phyloP scores from a whole-genome alignment of 2,329 filamentous ascomycete species.

The Albophoma yamanashiensis region DNA sequence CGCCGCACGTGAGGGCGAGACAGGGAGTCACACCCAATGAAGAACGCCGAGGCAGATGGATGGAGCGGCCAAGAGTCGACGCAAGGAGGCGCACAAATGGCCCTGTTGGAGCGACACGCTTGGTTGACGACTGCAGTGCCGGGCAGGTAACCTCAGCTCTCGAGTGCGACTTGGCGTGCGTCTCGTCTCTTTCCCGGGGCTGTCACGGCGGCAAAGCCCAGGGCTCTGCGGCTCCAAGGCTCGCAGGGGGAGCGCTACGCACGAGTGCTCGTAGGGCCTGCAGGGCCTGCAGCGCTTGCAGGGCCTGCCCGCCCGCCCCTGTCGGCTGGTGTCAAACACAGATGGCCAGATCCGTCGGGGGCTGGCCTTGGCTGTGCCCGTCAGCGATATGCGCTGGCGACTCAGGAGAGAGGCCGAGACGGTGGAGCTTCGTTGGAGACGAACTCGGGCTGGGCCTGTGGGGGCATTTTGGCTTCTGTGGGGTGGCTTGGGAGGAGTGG shows the following conservation, averaged over 20 bases:
- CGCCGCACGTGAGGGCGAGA: neutral
- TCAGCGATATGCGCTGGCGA: conserved; percentile 1
- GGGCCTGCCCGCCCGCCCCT: neutral
- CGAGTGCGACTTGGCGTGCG: neutral
- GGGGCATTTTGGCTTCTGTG: neutral
- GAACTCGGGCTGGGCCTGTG: neutral
- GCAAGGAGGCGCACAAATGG: neutral
- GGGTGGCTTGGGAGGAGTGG: neutral
- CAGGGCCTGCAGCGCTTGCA: neutral
- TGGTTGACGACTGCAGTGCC: neutral
- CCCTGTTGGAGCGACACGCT: neutral
- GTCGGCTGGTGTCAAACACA: neutral
- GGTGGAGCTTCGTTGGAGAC: neutral
- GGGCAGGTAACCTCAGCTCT: neutral
- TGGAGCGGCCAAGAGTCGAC: neutral
- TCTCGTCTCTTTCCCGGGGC: neutral
- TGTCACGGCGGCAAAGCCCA: neutral
- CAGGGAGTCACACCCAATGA: neutral
- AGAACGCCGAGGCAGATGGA: neutral
- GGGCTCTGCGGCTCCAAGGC: neutral
- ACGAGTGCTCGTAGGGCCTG: neutral
- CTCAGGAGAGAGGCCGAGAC: conserved; percentile 2
- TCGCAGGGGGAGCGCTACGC: neutral
- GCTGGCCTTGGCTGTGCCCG: conserved; percentile 4
- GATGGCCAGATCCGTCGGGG: conserved; percentile 10